These are phyloP conservation scores for Blastomyces silverae DNA, from an alignment of 2,329 filamentous ascomycete species.

Conservation along the genomic window DNA sequence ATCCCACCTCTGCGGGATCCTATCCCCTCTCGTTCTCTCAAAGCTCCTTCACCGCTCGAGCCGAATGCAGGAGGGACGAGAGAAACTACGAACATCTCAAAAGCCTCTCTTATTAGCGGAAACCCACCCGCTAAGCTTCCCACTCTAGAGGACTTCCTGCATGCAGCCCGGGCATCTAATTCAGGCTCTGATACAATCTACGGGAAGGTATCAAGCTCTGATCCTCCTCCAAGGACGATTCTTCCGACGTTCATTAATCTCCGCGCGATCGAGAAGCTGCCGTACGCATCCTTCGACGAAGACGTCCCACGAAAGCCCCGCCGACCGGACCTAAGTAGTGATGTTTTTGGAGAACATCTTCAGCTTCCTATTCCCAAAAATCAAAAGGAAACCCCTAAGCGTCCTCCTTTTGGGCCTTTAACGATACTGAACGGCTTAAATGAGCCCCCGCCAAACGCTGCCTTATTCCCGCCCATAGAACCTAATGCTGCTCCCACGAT, in stretches of 20 bases:
- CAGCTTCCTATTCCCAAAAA: conserved; percentile 44
- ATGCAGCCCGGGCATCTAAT: conserved; percentile 31
- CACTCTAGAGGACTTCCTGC: conserved; percentile 33
- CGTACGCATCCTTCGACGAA: conserved; percentile 38
- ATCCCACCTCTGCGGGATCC: conserved; percentile 46
- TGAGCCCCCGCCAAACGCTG: conserved; percentile 57
- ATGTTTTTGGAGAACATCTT: conserved; percentile 41
- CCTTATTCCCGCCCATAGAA: conserved; percentile 56
- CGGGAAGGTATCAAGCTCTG: conserved; percentile 30
- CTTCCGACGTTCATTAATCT: conserved; percentile 44
- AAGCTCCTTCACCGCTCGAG: conserved; percentile 42
- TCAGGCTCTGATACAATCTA: conserved; percentile 30
- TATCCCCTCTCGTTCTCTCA: conserved; percentile 37
- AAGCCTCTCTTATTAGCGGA: conserved; percentile 24
- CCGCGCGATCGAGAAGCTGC: conserved; percentile 42
- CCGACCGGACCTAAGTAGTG: conserved; percentile 38
- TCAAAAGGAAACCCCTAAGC: conserved; percentile 40
- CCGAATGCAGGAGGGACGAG: conserved; percentile 36
- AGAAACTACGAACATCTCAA: conserved; percentile 29
- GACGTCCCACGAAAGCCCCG: conserved; percentile 39
- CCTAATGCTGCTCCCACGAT: conserved; percentile 40
- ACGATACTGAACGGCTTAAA: conserved; percentile 54
- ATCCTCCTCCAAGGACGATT: conserved; percentile 37
- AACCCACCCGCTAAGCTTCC: conserved; percentile 35
- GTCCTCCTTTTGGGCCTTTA: conserved; percentile 41